These are phyloP conservation scores for Chenopodium suecicum DNA, from an alignment of 148 eudicot genomes.

Conservation along the genomic window DNA sequence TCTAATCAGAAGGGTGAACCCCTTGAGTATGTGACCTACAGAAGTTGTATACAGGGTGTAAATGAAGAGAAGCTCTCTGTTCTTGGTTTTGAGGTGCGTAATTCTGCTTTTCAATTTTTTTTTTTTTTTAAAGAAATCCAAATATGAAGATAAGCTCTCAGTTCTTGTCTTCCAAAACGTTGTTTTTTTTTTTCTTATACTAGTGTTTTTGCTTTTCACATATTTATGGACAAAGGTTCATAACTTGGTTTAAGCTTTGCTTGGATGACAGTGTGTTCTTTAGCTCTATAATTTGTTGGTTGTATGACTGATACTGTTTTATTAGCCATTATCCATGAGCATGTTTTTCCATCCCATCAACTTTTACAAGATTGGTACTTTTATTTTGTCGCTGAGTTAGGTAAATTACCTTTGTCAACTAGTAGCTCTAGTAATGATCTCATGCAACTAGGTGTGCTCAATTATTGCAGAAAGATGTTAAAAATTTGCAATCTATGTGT, in stretches of 20 bases:
- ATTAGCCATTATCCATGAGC: background rate
- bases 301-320: background rate
- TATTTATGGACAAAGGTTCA: background rate
- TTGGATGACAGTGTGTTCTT: background rate
- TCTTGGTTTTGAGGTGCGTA: conserved; percentile 85
- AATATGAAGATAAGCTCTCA: background rate
- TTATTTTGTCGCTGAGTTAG: too few species aligned
- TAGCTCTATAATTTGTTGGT: background rate
- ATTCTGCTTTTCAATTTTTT: background rate
- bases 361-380: background rate
- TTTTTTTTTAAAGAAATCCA: background rate
- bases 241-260: background rate
- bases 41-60: conserved; percentile 78
- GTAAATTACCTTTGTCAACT: background rate
- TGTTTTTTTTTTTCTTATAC: background rate
- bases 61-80: conserved; percentile 79
- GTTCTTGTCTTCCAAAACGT: background rate
- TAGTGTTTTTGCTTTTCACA: background rate
- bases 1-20: conserved; percentile 40
- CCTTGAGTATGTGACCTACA: conserved; percentile 58
- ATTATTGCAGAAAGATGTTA: background rate
- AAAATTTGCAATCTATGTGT: background rate
- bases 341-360: background rate
- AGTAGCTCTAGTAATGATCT: background rate
- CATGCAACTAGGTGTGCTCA: background rate